Evolutionary conservation across 768 basidiomycete genomes (phyloP).

Genomic region (Leccinum incarnatum): DNA sequence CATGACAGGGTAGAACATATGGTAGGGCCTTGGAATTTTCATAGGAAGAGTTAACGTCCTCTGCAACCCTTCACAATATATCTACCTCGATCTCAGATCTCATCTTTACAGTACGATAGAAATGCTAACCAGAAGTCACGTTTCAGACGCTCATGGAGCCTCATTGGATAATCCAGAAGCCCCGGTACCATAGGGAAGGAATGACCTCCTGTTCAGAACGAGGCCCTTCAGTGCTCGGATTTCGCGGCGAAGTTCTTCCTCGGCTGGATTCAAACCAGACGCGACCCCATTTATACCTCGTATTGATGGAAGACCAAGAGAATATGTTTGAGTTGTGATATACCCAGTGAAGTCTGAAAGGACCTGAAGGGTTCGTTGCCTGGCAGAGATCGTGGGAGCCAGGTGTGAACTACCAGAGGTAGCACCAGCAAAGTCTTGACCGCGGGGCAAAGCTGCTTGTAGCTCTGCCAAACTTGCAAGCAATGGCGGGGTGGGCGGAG

Average conservation of each 20-base stretch:
- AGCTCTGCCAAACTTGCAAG: conserved; percentile 21
- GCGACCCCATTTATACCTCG: conserved; percentile 19
- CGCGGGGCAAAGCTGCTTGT: conserved; percentile 20
- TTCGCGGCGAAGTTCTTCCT: conserved; percentile 70
- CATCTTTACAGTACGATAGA: neutral
- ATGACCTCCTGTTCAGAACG: conserved; percentile 65
- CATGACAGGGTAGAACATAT: neutral
- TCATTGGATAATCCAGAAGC: conserved; percentile 8
- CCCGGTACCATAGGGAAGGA: conserved; percentile 7
- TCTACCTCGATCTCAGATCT: neutral
- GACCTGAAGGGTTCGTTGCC: conserved; percentile 62
- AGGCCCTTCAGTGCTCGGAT: conserved; percentile 77
- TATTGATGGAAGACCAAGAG: conserved; percentile 17
- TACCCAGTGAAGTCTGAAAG: conserved; percentile 77
- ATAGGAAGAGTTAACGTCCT: neutral
- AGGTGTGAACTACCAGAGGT: conserved; percentile 4
- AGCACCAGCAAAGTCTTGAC: conserved; percentile 14
- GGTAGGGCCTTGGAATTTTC: neutral
- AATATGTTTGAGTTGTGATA: conserved; percentile 71
- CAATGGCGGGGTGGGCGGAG: conserved; percentile 29
- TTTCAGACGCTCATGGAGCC: conserved; percentile 1
- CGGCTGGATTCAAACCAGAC: conserved; percentile 28
- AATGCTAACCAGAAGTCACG: neutral
- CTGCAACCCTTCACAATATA: neutral
- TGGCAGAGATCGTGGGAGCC: conserved; percentile 31